These are phyloP conservation scores for Lyophyllum semitale DNA, from an alignment of 768 basidiomycete genomes.

Conservation along the genomic window DNA sequence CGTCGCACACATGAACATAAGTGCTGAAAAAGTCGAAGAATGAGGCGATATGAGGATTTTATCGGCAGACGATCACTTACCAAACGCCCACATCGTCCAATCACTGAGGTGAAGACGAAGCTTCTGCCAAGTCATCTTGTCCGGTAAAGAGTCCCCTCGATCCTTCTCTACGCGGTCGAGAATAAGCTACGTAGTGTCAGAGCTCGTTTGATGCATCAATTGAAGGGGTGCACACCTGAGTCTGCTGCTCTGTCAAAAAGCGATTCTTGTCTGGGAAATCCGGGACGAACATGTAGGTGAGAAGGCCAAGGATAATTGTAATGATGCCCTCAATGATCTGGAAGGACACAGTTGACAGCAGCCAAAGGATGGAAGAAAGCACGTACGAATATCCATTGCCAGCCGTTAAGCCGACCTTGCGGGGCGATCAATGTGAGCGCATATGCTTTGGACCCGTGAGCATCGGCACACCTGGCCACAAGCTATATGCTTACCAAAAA, in stretches of 20 bases:
- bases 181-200: constrained; percentile 9
- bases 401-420: constrained; percentile 18
- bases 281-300: constrained; percentile 23
- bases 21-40: constrained; percentile 16
- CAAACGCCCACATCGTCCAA: constrained; percentile 38
- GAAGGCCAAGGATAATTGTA: constrained; percentile 22
- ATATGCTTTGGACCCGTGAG: constrained; percentile 11
- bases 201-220: background rate
- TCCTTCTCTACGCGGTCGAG: constrained; percentile 37
- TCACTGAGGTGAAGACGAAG: constrained; percentile 37
- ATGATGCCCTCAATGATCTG: constrained; percentile 29
- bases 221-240: constrained; percentile 22
- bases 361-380: background rate
- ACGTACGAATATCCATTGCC: constrained; percentile 32
- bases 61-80: constrained; percentile 15
- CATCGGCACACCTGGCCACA: background rate
- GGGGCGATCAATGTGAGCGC: constrained; percentile 16
- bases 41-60: background rate
- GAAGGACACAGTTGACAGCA: background rate
- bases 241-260: constrained; percentile 37
- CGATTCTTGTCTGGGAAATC: constrained; percentile 28
- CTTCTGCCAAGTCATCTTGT: constrained; percentile 30
- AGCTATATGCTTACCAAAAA: constrained; percentile 18
- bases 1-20: constrained; percentile 40
- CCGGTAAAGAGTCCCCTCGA: constrained; percentile 37